Evolutionary conservation across 768 basidiomycete species (phyloP).

Genomic region (Suillus variegatus): DNA sequence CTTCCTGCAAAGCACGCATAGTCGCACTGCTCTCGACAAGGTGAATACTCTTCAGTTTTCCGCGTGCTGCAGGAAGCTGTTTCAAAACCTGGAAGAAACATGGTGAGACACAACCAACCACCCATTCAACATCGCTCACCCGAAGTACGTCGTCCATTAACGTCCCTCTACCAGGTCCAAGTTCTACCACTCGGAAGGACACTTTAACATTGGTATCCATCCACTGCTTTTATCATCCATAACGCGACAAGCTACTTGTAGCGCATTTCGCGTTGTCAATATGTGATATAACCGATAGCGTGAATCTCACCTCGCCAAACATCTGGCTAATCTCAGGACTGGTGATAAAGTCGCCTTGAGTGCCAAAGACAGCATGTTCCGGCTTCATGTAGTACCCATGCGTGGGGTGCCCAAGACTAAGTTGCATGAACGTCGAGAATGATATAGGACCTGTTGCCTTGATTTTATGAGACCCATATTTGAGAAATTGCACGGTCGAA

Average conservation of each 20-base stretch:
- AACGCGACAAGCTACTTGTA: conserved; percentile 72
- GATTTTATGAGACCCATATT: neutral
- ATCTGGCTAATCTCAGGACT: conserved; percentile 96
- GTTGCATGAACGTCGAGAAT: conserved; percentile 87
- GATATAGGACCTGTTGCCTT: conserved; percentile 90
- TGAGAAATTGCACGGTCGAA: neutral
- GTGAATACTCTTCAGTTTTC: conserved; percentile 52
- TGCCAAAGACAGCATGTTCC: conserved; percentile 75
- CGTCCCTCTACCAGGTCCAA: conserved; percentile 94
- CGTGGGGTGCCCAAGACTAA: conserved; percentile 86
- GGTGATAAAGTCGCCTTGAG: conserved; percentile 91
- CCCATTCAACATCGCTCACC: conserved; percentile 45
- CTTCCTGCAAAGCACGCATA: conserved; percentile 64
- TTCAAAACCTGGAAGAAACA: conserved; percentile 46
- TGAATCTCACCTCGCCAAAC: conserved; percentile 84
- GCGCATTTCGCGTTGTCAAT: neutral
- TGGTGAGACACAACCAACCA: neutral
- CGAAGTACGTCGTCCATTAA: conserved; percentile 87
- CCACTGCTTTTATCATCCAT: conserved; percentile 86
- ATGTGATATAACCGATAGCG: neutral
- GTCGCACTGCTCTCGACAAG: conserved; percentile 80
- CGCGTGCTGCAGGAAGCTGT: conserved; percentile 41
- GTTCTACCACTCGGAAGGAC: conserved; percentile 75
- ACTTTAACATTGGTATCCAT: conserved; percentile 46
- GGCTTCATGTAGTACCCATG: conserved; percentile 91